Base-by-base conservation (phyloP, 2,329 filamentous ascomycete species). In the Trichoderma pleuroti region DNA sequence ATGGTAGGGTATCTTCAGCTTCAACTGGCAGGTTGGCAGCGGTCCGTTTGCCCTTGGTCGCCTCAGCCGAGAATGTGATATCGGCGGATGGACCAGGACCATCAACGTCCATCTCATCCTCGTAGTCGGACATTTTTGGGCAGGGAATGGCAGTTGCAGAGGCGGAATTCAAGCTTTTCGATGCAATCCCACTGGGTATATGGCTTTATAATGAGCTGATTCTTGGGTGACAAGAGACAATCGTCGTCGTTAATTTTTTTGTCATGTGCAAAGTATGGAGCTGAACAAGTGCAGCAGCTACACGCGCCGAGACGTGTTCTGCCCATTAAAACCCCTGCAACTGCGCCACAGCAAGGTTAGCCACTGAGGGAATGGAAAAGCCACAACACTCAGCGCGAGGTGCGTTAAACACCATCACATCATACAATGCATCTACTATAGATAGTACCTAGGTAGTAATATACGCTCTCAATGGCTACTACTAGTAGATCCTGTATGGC, bases 21-120 rank as follows among this genome's bases (percentile, higher is more conserved):
- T 97, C 94, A 7, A 99, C 90, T 0, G 96, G 96, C 63, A 99
- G 85, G 79, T 99, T 97, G 49, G 95, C 95, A 61, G 93, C 93
- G 76, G 92, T 95, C 76, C 94, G 89, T 83, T 98, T 98, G 79
- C 95, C 94, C 81, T 98, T 97, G 74, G 86, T 88, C 75, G 89
- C 88, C 73, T 92, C 90, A 30, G 93, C 91, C 70, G 90, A 92
- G 82, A 98, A 98, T 70, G 80, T 81, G 71, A 89, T 80, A 75
- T 86, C 85, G 71, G 83, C 84, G 72, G 82, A 82, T 46, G 80
- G 75, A 32, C 80, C 78, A 28, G 84, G 83, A 73, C 79, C 84
- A 75, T 89, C 87, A 46, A 90, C 81, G 74, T 89, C 87, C 87
- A 90, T 90, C 70, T 87, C 86, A 75, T 89, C 86, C 72, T 86